A percentile compares a stretch with the other conserved stretches of the same genome.
phyloP scores from a whole-genome alignment of 768 basidiomycete genomes.

The Dioszegia hungarica region DNA sequence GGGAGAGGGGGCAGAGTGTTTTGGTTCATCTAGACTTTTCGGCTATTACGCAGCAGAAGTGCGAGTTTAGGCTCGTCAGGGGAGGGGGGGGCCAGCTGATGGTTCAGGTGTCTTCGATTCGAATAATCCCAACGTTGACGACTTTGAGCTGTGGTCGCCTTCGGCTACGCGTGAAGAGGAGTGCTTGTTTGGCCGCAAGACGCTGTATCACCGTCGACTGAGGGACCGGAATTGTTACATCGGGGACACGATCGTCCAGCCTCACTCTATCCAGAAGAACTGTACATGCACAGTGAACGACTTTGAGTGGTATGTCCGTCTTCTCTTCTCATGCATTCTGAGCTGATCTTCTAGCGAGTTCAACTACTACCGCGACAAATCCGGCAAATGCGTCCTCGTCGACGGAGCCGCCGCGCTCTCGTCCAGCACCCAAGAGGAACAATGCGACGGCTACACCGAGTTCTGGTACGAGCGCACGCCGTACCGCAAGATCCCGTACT shows the following conservation, averaged over 20 bases:
- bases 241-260: conserved; percentile 61
- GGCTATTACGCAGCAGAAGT: conserved; percentile 66
- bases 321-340: background rate
- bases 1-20: conserved; percentile 54
- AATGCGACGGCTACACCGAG: conserved; percentile 50
- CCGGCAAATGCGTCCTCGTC: conserved; percentile 72
- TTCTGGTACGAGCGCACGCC: conserved; percentile 93
- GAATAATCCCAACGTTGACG: conserved; percentile 73
- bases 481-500: conserved; percentile 85
- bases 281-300: conserved; percentile 71
- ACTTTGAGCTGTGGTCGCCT: conserved; percentile 97
- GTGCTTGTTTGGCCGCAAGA: conserved; percentile 90
- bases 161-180: conserved; percentile 78
- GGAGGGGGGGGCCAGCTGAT: background rate
- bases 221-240: conserved; percentile 78
- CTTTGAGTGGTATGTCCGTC: conserved; percentile 79
- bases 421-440: conserved; percentile 48
- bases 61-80: conserved; percentile 53
- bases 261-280: conserved; percentile 58
- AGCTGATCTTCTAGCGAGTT: conserved; percentile 66
- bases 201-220: conserved; percentile 81
- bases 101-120: conserved; percentile 62
- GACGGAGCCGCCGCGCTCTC: conserved; percentile 62
- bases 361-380: conserved; percentile 68
- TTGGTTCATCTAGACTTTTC: conserved; percentile 87